Evolutionary conservation across 2,329 filamentous ascomycete genomes (phyloP).

Genomic region (Aspergillus brunneoviolaceus): DNA sequence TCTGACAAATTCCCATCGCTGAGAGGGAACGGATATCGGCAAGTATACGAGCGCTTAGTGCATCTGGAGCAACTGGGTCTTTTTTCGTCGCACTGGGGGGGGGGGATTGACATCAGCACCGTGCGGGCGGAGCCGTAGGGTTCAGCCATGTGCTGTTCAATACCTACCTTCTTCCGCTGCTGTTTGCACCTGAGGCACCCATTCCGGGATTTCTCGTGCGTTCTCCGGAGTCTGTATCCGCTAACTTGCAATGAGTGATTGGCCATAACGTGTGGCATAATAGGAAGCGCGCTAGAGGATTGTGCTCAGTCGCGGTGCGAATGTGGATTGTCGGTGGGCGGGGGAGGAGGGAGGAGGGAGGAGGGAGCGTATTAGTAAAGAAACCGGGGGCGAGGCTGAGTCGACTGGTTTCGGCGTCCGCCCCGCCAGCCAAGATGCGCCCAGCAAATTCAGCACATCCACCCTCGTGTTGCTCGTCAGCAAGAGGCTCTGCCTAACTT

Average conservation of each 20-base stretch:
- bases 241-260: neutral
- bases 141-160: no score
- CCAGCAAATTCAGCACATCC: no score
- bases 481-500: neutral
- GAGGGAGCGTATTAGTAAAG: conserved; percentile 9
- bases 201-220: conserved; percentile 36
- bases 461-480: neutral
- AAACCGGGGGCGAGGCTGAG: neutral
- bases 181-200: conserved; percentile 38
- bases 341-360: neutral
- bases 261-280: conserved; percentile 8
- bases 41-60: conserved; percentile 29
- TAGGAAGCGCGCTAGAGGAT: neutral
- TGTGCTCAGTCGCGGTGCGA: neutral
- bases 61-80: conserved; percentile 38
- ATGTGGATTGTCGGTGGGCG: neutral
- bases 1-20: conserved; percentile 10
- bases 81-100: conserved; percentile 36
- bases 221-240: conserved; percentile 19
- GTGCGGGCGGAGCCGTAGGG: no score
- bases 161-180: conserved; percentile 35
- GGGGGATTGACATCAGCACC: conserved; percentile 11
- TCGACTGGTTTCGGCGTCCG: neutral
- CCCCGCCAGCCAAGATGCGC: neutral
- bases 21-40: conserved; percentile 27